These are phyloP conservation scores for Amorphotheca resinae DNA, from an alignment of 495 filamentous ascomycete species.

Conservation along the genomic window DNA sequence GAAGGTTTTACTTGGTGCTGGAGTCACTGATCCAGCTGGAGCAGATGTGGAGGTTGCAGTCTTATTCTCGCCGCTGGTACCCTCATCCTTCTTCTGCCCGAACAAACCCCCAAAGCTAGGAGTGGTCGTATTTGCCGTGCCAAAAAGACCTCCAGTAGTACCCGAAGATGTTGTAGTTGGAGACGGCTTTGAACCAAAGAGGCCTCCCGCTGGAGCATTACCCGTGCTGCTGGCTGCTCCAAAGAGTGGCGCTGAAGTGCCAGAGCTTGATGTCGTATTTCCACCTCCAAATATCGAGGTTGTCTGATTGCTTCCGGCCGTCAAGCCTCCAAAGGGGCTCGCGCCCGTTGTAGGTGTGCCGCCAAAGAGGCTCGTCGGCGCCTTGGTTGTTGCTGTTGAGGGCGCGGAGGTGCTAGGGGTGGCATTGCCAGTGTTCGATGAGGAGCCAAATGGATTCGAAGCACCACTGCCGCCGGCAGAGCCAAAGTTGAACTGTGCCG, in stretches of 20 bases:
- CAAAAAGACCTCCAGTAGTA: constrained; percentile 5
- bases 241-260: constrained; percentile 13
- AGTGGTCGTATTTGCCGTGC: not conserved
- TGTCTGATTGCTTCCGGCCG: constrained; percentile 1
- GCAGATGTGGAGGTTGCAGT: constrained; percentile 7
- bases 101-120: constrained; percentile 6
- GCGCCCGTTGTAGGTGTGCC: constrained; percentile 8
- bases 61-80: constrained; percentile 2
- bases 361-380: constrained; percentile 24
- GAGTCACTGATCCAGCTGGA: constrained; percentile 17
- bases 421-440: not conserved
- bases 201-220: constrained; percentile 6
- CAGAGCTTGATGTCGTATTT: constrained; percentile 12
- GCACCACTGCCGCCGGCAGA: not conserved
- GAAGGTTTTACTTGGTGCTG: constrained; percentile 8
- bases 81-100: constrained; percentile 11
- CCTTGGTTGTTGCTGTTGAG: constrained; percentile 19
- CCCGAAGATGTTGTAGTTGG: not conserved
- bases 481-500: constrained; percentile 5
- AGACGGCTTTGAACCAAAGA: constrained; percentile 4
- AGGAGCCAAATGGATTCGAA: not conserved
- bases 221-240: constrained; percentile 11
- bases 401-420: constrained; percentile 17
- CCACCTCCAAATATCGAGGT: constrained; percentile 20
- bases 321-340: not conserved